phyloP scores from a whole-genome alignment of 805 yeast genomes.

The Blastobotrys chiropterorum region DNA sequence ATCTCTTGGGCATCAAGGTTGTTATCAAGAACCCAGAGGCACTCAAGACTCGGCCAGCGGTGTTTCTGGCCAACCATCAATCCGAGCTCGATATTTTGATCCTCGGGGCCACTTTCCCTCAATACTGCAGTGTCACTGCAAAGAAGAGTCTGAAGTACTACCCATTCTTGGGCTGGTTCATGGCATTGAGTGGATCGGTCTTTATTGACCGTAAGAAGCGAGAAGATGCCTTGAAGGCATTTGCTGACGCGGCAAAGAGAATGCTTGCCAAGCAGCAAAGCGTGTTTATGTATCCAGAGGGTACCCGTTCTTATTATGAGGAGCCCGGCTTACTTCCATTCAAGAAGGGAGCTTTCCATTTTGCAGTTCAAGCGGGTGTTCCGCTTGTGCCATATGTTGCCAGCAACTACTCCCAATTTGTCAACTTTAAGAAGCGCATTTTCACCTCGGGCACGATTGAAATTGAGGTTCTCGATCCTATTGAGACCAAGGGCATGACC shows the following conservation, averaged over 20 bases:
- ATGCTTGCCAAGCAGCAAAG: constrained; percentile 63
- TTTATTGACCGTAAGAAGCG: constrained; percentile 80
- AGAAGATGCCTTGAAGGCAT: constrained; percentile 66
- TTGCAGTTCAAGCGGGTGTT: constrained; percentile 86
- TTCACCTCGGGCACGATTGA: constrained; percentile 73
- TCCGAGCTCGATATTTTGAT: constrained; percentile 77
- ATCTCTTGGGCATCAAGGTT: constrained; percentile 62
- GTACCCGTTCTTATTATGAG: constrained; percentile 79
- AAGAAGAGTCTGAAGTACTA: constrained; percentile 75
- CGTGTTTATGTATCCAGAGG: constrained; percentile 92
- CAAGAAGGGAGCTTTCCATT: constrained; percentile 96
- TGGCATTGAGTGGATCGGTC: constrained; percentile 84
- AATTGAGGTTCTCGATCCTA: constrained; percentile 76
- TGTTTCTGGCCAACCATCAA: constrained; percentile 85
- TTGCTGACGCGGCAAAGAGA: constrained; percentile 59
- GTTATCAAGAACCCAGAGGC: constrained; percentile 61
- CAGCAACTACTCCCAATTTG: constrained; percentile 72
- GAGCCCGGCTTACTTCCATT: constrained; percentile 73
- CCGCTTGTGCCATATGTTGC: constrained; percentile 88
- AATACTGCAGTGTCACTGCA: constrained; percentile 86
- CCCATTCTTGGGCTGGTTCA: constrained; percentile 96
- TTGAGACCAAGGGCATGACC: constrained; percentile 61
- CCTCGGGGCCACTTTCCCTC: constrained; percentile 79
- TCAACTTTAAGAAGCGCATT: constrained; percentile 52
- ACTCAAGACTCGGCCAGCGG: constrained; percentile 58